Evolutionary conservation across 805 yeast species (phyloP), one percentile per base, ranked within the genome.

Genomic region (Alloascoidea hylecoeti): DNA sequence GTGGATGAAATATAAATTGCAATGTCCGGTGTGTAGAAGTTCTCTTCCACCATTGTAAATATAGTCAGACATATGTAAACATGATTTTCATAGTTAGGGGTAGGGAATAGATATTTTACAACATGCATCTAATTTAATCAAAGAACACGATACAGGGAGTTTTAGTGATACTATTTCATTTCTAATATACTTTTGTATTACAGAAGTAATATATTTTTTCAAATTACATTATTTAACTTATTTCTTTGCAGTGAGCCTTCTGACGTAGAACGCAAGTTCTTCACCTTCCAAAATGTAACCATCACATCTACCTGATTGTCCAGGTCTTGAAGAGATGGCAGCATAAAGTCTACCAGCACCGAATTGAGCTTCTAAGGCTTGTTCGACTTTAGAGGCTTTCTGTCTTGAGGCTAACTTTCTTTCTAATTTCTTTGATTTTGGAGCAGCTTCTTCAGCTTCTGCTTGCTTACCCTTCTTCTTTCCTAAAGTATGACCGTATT

Each of bases 201-300:
- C n/a, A n/a, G n/a, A n/a, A n/a, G n/a, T n/a, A n/a, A n/a, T n/a
- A n/a, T n/a, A n/a, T n/a, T n/a, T n/a, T n/a, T n/a, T n/a, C n/a
- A n/a, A n/a, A n/a, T n/a, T n/a, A n/a, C n/a, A n/a, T 23, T 23
- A 23, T 23, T 23, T 23, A 9, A 9, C 30, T 79, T 86, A 89
- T 82, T 89, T 92, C 88, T 92, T 89, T 67, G 96, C 94, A 69
- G 95, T 78, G 73, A 92, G 77, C 84, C 95, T 89, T 81, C 95
- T 86, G 70, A 92, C 80, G 95, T 92, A 92, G 94, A 92, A 92
- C 68, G 97, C 97, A 71, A 92, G 85, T 76, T 92, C 98, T 69
- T 92, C 98, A 74, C 98, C 98, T 78, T 92, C 98, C 68, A 92
- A 83, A 73, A 92, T 81, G 94, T 92, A 92, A 73, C 98, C 98